Conservation (phyloP, 208 protist species). For the Giardia muris region DNA sequence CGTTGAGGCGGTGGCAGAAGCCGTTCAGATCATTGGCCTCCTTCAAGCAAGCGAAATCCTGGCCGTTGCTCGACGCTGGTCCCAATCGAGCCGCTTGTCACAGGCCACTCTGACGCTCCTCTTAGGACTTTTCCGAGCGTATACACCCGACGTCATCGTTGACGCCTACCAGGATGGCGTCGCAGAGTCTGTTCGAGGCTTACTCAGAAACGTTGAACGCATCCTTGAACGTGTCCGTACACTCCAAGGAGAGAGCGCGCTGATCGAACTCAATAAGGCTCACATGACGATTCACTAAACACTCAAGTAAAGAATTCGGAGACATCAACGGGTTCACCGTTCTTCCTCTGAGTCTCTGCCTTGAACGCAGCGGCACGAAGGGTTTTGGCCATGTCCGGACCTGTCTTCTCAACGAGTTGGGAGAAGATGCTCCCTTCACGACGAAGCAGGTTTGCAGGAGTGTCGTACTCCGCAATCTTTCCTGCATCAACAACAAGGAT, state of each 20-base stretch:
- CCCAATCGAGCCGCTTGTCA: neutral
- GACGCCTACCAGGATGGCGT: neutral
- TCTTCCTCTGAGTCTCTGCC: neutral
- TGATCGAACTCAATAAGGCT: neutral
- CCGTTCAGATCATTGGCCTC: neutral
- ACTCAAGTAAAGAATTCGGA: neutral
- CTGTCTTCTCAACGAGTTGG: conserved; percentile 19
- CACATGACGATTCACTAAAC: neutral
- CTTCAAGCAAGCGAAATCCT: neutral
- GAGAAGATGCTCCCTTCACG: conserved; percentile 14
- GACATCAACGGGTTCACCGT: neutral
- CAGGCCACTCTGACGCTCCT: neutral
- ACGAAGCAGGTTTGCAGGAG: conserved; percentile 45
- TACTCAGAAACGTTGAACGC: neutral
- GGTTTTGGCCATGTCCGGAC: neutral
- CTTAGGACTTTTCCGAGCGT: neutral
- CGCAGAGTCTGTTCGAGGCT: neutral
- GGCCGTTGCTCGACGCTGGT: neutral
- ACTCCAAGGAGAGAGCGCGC: neutral
- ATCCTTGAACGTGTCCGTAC: neutral
- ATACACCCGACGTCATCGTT: neutral
- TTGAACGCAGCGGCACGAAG: neutral
- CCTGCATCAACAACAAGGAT: conserved; percentile 57
- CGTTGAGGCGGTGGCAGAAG: neutral
- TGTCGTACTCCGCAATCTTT: conserved; percentile 52